Conservation (phyloP, 495 filamentous ascomycete species). For the Tetracladium setigerum region DNA sequence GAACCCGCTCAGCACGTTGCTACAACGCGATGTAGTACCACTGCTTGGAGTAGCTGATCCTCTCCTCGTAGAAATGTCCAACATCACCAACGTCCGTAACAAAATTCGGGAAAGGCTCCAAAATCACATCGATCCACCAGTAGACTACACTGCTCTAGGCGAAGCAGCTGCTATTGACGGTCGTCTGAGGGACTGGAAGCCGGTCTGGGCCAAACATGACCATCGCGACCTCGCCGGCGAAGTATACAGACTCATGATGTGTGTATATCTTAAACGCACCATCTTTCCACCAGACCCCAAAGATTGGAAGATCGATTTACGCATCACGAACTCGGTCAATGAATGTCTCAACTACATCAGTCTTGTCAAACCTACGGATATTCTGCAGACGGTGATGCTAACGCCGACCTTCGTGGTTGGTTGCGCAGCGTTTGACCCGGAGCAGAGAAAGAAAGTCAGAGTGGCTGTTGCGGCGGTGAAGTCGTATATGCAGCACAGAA, state of each 20-base stretch:
- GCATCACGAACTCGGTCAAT: conserved; percentile 69
- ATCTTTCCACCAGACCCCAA: conserved; percentile 54
- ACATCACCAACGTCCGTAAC: conserved; percentile 74
- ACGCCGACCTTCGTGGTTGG: conserved; percentile 86
- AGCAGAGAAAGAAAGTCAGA: conserved; percentile 62
- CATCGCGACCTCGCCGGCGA: conserved; percentile 68
- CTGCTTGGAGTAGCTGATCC: conserved; percentile 85
- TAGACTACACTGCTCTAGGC: conserved; percentile 67
- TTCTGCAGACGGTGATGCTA: conserved; percentile 69
- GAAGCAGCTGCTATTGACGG: conserved; percentile 72
- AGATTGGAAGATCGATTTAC: conserved; percentile 38
- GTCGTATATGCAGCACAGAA: conserved; percentile 71
- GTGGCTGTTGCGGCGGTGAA: conserved; percentile 62
- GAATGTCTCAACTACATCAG: conserved; percentile 60
- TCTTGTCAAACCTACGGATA: conserved; percentile 50
- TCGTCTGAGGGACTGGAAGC: conserved; percentile 69
- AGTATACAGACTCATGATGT: conserved; percentile 83
- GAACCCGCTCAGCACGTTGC: conserved; percentile 59
- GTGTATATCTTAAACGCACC: conserved; percentile 84
- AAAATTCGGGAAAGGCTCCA: conserved; percentile 61
- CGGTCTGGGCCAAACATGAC: conserved; percentile 60
- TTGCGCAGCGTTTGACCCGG: conserved; percentile 66
- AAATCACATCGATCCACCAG: conserved; percentile 55
- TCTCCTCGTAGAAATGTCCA: conserved; percentile 70
- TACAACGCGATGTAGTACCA: conserved; percentile 64